Conservation (phyloP, 768 basidiomycete genomes). For the Boletus patriciae region DNA sequence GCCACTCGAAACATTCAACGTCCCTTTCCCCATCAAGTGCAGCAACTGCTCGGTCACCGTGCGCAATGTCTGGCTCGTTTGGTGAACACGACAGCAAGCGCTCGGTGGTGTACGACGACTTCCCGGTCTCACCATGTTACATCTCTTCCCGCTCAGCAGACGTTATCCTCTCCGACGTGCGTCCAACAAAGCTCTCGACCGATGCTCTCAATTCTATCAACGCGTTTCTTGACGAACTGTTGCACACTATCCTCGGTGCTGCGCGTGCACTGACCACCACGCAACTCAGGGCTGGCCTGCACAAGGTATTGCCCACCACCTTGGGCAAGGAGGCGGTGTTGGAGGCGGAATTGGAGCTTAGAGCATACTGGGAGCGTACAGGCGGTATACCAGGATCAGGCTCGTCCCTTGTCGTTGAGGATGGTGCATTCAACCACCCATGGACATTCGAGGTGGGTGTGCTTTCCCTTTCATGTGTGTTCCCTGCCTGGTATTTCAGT, state of each 20-base stretch:
- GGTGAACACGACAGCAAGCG: conserved; percentile 37
- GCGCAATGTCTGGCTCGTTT: conserved; percentile 47
- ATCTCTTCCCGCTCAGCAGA: conserved; percentile 84
- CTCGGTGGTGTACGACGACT: conserved; percentile 10
- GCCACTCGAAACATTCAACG: conserved; percentile 9
- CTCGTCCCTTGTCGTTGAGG: conserved; percentile 40
- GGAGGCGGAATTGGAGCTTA: conserved; percentile 90
- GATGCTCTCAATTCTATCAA: conserved; percentile 82
- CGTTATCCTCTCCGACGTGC: conserved; percentile 88
- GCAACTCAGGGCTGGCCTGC: conserved; percentile 67
- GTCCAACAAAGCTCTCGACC: conserved; percentile 81
- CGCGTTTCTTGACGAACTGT: conserved; percentile 79
- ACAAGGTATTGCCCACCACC: conserved; percentile 71
- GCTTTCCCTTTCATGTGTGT: background rate
- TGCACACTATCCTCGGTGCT: conserved; percentile 66
- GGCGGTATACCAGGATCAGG: conserved; percentile 35
- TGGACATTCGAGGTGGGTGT: conserved; percentile 70
- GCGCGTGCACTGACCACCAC: conserved; percentile 72
- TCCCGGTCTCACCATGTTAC: conserved; percentile 59
- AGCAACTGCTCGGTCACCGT: conserved; percentile 12
- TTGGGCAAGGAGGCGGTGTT: conserved; percentile 90
- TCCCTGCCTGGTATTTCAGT: background rate
- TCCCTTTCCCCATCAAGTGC: conserved; percentile 13
- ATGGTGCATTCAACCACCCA: conserved; percentile 65
- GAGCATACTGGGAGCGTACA: conserved; percentile 85